Base-by-base conservation (phyloP, 805 yeast species). In the Ogataea saltuana region DNA sequence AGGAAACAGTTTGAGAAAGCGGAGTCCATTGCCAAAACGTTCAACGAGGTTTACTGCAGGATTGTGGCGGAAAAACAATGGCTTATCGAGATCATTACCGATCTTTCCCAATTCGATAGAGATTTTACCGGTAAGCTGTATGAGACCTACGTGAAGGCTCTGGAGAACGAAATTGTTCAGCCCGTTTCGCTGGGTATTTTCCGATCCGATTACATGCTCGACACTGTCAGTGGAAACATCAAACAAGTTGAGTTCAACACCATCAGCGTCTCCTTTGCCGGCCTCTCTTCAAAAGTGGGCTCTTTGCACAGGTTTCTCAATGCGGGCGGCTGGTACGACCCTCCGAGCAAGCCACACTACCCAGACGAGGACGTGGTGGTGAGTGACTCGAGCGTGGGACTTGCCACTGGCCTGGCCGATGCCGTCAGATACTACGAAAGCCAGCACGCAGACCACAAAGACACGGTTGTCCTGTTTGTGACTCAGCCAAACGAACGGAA, bases 221-320 rank as follows among this genome's bases (percentile, higher is more conserved):
- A 83, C 26, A 58, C 61, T 20, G 59, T 63, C 44, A 60, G 75
- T n/a, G 71, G 74, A 30, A 61, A 64, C 20, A 84, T 91, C 56
- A 90, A 91, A 60, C 99, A 93, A 64, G 93, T 93, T 39, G 99
- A 93, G 63, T 91, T 91, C 69, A 93, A 93, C 65, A 90, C 99
- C 1, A 88, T 93, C 3, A 85, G 96, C 56, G 96, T 91, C 3
- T 90, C 97, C 1, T 93, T 93, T 69, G 97, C 95, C 16, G 98
- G 95, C 0, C 71, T 93, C 44, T 83, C 96, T 2, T 63, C 88
- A 11, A 85, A 83, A 60, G 91, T 88, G 19, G 85, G 93, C 16
- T 71, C 78, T 51, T 68, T 88, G 44, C 99, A 93, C 64, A 63
- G 72, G 16, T 87, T 76, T 54, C 64, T 85, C 56, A 84, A 85